Conservation (phyloP, 2,329 filamentous ascomycete genomes). For the Tolypocladium paradoxum region DNA sequence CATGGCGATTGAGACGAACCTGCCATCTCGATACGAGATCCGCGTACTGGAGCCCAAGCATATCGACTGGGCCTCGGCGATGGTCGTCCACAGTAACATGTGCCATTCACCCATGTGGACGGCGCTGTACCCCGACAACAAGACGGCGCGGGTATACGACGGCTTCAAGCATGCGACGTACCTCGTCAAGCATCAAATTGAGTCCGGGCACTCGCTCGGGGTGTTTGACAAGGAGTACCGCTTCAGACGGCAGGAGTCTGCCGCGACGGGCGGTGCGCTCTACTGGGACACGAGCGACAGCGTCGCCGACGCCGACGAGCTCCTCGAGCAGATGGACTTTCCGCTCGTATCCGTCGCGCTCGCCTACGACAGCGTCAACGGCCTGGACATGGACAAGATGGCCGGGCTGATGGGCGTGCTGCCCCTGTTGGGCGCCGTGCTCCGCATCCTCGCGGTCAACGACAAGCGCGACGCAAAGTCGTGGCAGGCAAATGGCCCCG, state of each 20-base stretch:
- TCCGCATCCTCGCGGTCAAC: not conserved
- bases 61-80: slow-evolving; percentile 11
- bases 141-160: slow-evolving; percentile 6
- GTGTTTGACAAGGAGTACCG: slow-evolving; percentile 14
- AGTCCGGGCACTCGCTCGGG: slow-evolving; percentile 10
- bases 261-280: slow-evolving; percentile 11
- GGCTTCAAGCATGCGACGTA: slow-evolving; percentile 3
- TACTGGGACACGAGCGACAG: slow-evolving; percentile 13
- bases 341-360: slow-evolving; percentile 18
- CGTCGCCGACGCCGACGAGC: slow-evolving; percentile 4
- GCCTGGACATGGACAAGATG: slow-evolving; percentile 6
- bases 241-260: slow-evolving; percentile 13
- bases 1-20: not conserved
- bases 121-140: slow-evolving; percentile 7
- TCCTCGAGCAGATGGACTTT: slow-evolving; percentile 21
- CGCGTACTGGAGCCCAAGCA: slow-evolving; percentile 13
- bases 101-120: slow-evolving; percentile 13
- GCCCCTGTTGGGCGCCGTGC: not conserved
- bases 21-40: slow-evolving; percentile 9
- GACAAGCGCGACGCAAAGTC: slow-evolving; percentile 14
- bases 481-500: slow-evolving; percentile 13
- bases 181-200: slow-evolving; percentile 9
- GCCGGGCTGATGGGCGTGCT: not conserved
- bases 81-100: slow-evolving; percentile 14
- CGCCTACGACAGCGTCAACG: slow-evolving; percentile 13